phyloP scores from a whole-genome alignment of 345 rosid species.

The Abelmoschus esculentus region DNA sequence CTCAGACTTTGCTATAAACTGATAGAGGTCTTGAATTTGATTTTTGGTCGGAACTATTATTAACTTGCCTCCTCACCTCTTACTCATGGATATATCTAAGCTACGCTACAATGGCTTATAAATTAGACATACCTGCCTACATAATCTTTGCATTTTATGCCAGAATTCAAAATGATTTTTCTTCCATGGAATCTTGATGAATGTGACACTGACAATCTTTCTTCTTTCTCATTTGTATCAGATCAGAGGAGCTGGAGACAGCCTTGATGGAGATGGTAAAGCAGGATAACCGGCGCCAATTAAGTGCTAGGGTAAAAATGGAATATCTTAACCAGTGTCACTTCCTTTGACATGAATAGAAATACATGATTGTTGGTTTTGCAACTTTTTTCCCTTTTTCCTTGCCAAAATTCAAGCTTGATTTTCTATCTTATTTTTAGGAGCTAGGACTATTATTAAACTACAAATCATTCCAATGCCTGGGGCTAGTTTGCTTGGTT shows the following conservation, averaged over 20 bases:
- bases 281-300: slow-evolving; percentile 87
- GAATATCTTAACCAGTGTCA: slow-evolving; percentile 3
- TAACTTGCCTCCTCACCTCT: background rate
- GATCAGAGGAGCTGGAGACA: slow-evolving; percentile 99
- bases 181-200: background rate
- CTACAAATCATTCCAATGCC: background rate
- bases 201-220: slow-evolving; percentile 4
- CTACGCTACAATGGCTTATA: background rate
- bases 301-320: slow-evolving; percentile 79
- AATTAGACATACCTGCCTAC: background rate
- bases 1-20: background rate
- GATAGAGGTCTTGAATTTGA: background rate
- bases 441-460: background rate
- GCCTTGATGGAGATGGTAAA: slow-evolving; percentile 99
- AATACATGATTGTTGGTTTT: background rate
- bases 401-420: background rate
- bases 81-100: background rate
- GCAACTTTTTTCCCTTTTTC: background rate
- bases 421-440: background rate
- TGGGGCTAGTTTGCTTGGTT: background rate
- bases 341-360: background rate
- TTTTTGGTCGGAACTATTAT: background rate
- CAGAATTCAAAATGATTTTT: background rate
- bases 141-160: background rate
- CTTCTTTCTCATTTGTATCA: slow-evolving; percentile 24